phyloP scores from a whole-genome alignment of 257 asterid genomes.

The Salvia hispanica region DNA sequence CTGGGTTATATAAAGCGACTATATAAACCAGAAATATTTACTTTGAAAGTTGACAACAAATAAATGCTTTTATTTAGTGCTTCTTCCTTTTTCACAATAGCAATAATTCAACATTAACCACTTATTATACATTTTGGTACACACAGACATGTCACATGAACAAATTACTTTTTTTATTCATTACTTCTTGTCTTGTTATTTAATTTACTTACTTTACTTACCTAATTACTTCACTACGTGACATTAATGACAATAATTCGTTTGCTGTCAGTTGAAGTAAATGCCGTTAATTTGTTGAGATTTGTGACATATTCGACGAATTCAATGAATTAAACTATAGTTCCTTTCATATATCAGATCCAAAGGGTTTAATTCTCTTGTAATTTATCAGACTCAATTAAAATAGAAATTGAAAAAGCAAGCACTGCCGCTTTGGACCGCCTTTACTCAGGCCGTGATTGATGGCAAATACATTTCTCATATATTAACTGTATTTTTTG shows the following conservation, averaged over 20 bases:
- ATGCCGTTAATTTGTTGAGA: constrained; percentile 6
- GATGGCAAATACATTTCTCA: constrained; percentile 37
- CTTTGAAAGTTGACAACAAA: constrained; percentile 7
- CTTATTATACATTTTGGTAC: neutral
- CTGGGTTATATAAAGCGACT: constrained; percentile 10
- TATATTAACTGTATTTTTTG: constrained; percentile 7
- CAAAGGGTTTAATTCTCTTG: neutral
- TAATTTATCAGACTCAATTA: neutral
- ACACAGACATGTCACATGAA: constrained; percentile 18
- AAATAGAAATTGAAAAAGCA: neutral
- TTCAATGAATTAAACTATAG: constrained; percentile 11
- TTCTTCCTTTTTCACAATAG: constrained; percentile 6
- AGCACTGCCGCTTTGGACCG: constrained; percentile 15
- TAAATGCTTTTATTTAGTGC: neutral
- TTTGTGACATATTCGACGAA: constrained; percentile 12
- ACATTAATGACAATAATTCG: constrained; percentile 11
- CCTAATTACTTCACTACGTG: neutral
- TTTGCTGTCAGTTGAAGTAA: constrained; percentile 36
- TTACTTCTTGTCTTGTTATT: constrained; percentile 5
- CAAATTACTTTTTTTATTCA: neutral
- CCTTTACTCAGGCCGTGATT: constrained; percentile 43
- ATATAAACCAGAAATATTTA: neutral
- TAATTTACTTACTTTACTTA: neutral
- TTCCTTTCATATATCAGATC: neutral
- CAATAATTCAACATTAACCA: neutral